These are phyloP conservation scores for Geranium incanum DNA, from an alignment of 441 rosid species.

Conservation along the genomic window DNA sequence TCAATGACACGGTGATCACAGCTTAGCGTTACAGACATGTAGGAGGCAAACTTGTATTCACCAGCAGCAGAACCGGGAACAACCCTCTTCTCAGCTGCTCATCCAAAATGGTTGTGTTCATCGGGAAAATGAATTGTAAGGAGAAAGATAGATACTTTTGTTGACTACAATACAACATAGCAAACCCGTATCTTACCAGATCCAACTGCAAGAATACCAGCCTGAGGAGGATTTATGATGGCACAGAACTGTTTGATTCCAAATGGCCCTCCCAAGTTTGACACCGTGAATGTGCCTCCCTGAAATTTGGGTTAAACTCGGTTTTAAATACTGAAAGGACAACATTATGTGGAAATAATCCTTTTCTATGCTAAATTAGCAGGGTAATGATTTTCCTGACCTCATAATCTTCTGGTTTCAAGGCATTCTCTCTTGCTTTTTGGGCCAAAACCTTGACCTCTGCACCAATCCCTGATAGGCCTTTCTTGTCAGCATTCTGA, in stretches of 20 bases:
- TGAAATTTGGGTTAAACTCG: slow-evolving; percentile 29
- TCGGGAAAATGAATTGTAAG: neutral
- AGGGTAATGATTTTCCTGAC: slow-evolving; percentile 23
- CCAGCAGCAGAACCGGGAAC: slow-evolving; percentile 61
- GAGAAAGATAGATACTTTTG: neutral
- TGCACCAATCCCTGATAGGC: slow-evolving; percentile 58
- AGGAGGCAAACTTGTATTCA: slow-evolving; percentile 63
- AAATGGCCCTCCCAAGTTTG: slow-evolving; percentile 95
- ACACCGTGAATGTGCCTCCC: slow-evolving; percentile 95
- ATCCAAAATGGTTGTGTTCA: slow-evolving; percentile 7
- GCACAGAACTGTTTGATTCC: slow-evolving; percentile 94
- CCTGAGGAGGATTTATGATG: slow-evolving; percentile 87
- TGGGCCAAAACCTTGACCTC: slow-evolving; percentile 76
- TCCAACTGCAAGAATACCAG: slow-evolving; percentile 90
- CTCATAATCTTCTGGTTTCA: slow-evolving; percentile 89
- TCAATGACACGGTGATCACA: slow-evolving; percentile 93
- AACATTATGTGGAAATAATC: neutral
- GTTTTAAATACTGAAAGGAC: neutral
- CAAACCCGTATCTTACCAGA: slow-evolving; percentile 43
- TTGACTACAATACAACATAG: neutral
- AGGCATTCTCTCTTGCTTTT: slow-evolving; percentile 72
- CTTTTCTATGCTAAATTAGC: slow-evolving; percentile 5
- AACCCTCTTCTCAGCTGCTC: slow-evolving; percentile 82
- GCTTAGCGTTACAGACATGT: slow-evolving; percentile 76
- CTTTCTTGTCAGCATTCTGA: slow-evolving; percentile 87